These are phyloP conservation scores for Aspergillus fijiensis DNA, from an alignment of 2,329 filamentous ascomycete species.

Conservation along the genomic window DNA sequence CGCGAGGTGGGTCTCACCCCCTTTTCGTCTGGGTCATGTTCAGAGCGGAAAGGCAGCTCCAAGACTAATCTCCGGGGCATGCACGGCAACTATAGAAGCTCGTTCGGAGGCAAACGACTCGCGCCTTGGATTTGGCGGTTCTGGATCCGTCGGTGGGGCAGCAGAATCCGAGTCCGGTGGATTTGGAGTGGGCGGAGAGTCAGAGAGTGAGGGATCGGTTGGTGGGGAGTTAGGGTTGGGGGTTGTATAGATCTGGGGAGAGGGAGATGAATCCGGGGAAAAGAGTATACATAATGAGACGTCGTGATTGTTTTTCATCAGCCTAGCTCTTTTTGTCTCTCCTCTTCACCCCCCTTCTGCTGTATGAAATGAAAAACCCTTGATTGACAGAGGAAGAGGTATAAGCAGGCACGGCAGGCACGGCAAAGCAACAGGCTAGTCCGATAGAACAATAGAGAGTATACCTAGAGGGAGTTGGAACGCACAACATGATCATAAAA, in stretches of 20 bases:
- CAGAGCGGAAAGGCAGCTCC: not conserved
- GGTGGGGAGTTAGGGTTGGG: not conserved
- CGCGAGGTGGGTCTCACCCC: constrained; percentile 24
- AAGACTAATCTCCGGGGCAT: not conserved
- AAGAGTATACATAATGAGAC: too few relatives aligned
- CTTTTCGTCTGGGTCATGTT: not conserved
- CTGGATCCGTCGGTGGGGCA: constrained; percentile 22
- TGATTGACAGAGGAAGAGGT: not conserved
- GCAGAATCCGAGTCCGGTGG: constrained; percentile 25
- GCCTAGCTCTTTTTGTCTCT: too few relatives aligned
- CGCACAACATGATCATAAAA: not conserved
- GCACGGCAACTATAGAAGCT: not conserved
- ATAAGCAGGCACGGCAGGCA: not conserved
- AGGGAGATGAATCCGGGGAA: not conserved
- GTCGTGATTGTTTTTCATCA: too few relatives aligned
- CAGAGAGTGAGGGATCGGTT: constrained; percentile 17
- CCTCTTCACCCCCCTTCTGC: too few relatives aligned
- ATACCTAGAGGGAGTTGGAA: not conserved
- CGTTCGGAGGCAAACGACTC: constrained; percentile 6
- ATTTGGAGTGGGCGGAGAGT: constrained; percentile 30
- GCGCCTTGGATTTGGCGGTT: constrained; percentile 30
- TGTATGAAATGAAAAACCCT: too few relatives aligned
- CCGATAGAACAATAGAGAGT: not conserved
- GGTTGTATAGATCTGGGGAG: not conserved
- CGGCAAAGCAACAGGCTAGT: not conserved